Conservation (phyloP, 352 stramenopile species). For the Globisporangium heterothallicum region DNA sequence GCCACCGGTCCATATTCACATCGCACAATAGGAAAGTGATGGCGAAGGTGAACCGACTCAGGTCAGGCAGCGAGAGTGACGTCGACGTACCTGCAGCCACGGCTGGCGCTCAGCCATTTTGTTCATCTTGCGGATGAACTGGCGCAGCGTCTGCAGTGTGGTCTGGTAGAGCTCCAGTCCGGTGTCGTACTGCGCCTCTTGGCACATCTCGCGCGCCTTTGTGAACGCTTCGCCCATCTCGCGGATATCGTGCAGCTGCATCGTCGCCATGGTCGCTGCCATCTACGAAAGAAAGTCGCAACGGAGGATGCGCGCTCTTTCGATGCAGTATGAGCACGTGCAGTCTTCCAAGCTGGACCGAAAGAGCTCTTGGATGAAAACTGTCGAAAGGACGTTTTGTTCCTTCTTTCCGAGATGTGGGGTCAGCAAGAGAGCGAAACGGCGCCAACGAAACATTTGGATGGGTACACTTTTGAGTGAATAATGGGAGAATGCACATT, state of each 20-base stretch:
- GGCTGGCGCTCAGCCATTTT: slow-evolving; percentile 74
- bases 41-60: background rate
- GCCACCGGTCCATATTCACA: background rate
- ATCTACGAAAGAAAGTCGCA: too few relatives aligned
- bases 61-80: background rate
- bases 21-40: slow-evolving; percentile 7
- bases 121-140: slow-evolving; percentile 62
- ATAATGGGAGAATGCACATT: too few relatives aligned
- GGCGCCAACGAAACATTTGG: too few relatives aligned
- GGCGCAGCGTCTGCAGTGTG: slow-evolving; percentile 48
- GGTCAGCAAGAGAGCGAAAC: too few relatives aligned
- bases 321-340: too few relatives aligned
- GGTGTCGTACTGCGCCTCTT: slow-evolving; percentile 59
- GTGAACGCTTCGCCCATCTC: slow-evolving; percentile 64
- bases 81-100: slow-evolving; percentile 79
- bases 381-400: too few relatives aligned
- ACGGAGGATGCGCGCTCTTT: too few relatives aligned
- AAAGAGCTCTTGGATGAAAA: too few relatives aligned
- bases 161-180: slow-evolving; percentile 53
- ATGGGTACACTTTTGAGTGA: too few relatives aligned
- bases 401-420: too few relatives aligned
- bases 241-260: slow-evolving; percentile 60
- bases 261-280: slow-evolving; percentile 25
- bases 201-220: slow-evolving; percentile 49
- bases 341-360: too few relatives aligned